Evolutionary conservation across 441 rosid species (phyloP).

Genomic region (Cnidoscolus chayamansa): DNA sequence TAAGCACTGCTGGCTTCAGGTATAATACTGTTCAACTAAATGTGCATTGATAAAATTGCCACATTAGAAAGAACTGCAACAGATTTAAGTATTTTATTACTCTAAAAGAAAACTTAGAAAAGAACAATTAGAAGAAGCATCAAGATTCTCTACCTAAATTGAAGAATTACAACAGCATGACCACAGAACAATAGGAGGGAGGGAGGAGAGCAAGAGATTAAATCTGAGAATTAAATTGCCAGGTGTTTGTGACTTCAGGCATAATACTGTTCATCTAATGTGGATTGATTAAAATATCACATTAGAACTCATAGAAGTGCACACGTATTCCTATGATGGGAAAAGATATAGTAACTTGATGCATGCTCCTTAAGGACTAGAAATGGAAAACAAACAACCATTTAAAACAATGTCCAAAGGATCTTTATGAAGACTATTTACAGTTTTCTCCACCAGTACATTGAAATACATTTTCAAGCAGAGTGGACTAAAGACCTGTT

Average conservation of each 20-base stretch:
- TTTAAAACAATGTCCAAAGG: constrained; percentile 15
- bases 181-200: neutral
- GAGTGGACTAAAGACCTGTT: constrained; percentile 57
- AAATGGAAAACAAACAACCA: constrained; percentile 8
- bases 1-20: neutral
- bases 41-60: constrained; percentile 1
- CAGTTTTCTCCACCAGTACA: constrained; percentile 7
- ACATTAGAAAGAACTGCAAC: neutral
- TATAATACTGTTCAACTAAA: neutral
- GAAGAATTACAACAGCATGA: neutral
- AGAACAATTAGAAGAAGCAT: neutral
- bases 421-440: constrained; percentile 16
- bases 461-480: constrained; percentile 15
- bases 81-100: neutral
- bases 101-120: neutral
- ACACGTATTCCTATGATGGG: neutral
- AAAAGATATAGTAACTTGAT: constrained; percentile 1
- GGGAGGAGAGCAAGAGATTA: too few species aligned
- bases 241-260: neutral
- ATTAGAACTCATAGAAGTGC: neutral
- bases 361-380: constrained; percentile 1
- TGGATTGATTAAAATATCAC: too few species aligned
- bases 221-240: constrained; percentile 1
- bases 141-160: neutral
- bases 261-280: neutral